These are phyloP conservation scores for Ophiocordyceps camponoti-floridani DNA, from an alignment of 2,329 filamentous ascomycete genomes.

Conservation along the genomic window DNA sequence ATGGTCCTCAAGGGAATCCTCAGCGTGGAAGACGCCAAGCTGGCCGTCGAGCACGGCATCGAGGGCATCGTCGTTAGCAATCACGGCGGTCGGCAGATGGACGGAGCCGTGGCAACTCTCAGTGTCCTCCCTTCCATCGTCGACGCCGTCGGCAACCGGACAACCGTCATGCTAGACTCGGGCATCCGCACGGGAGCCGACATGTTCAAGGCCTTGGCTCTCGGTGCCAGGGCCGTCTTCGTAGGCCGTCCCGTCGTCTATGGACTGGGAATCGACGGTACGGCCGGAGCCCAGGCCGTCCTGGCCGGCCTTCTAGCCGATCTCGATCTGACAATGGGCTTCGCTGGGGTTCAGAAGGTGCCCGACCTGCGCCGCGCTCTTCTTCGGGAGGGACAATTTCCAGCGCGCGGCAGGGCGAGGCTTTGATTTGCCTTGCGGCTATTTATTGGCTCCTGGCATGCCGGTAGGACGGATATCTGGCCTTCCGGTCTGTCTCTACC, in stretches of 20 bases:
- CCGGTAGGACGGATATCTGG: not conserved
- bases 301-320: conserved; percentile 22
- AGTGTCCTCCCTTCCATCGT: conserved; percentile 25
- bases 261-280: conserved; percentile 16
- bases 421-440: conserved; percentile 6
- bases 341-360: conserved; percentile 29
- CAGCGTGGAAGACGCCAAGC: conserved; percentile 20
- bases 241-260: conserved; percentile 23
- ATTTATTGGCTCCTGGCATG: not conserved
- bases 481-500: not conserved
- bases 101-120: conserved; percentile 28
- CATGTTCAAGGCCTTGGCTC: conserved; percentile 19
- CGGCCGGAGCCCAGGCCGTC: conserved; percentile 35
- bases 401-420: conserved; percentile 14
- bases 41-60: conserved; percentile 17
- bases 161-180: conserved; percentile 35
- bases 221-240: conserved; percentile 21
- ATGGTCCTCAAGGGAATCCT: conserved; percentile 23
- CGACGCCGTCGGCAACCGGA: conserved; percentile 37
- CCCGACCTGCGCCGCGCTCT: conserved; percentile 16
- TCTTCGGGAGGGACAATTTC: conserved; percentile 15
- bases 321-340: conserved; percentile 34
- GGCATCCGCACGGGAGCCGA: conserved; percentile 22
- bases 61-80: conserved; percentile 23
- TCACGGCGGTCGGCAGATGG: conserved; percentile 23